Evolutionary conservation across 2,329 filamentous ascomycete species (phyloP).

Genomic region (Fusarium zealandicum): DNA sequence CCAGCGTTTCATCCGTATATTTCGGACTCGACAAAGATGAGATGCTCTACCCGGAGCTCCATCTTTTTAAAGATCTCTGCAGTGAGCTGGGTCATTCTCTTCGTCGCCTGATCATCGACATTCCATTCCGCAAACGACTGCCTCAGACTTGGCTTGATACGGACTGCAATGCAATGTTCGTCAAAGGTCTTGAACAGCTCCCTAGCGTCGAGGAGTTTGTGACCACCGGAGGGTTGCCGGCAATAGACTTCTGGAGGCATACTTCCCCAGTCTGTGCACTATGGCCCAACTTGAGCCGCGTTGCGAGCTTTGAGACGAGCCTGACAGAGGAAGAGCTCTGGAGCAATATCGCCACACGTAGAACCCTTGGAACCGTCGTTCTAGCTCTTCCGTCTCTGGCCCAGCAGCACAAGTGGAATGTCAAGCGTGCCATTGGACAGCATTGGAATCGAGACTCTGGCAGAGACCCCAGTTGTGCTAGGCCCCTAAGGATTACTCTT

Average conservation of each 20-base stretch:
- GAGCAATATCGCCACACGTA: conserved; percentile 16
- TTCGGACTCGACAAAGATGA: conserved; percentile 7
- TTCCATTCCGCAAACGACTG: conserved; percentile 17
- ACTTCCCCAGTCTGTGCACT: not conserved
- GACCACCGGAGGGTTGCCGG: conserved; percentile 18
- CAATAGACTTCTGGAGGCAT: conserved; percentile 21
- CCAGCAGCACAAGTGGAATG: conserved; percentile 18
- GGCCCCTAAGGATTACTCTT: conserved; percentile 20
- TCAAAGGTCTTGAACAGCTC: not conserved
- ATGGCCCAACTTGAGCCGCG: conserved; percentile 20
- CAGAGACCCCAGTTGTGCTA: conserved; percentile 22
- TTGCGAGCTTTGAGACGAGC: conserved; percentile 28
- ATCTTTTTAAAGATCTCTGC: conserved; percentile 1
- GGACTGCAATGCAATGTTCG: not conserved
- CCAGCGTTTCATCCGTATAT: conserved; percentile 17
- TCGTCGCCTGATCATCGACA: conserved; percentile 21
- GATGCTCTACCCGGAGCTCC: not conserved
- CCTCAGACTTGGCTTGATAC: conserved; percentile 4
- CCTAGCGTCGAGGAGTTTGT: conserved; percentile 29
- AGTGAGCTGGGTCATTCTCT: conserved; percentile 9
- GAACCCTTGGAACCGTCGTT: conserved; percentile 9
- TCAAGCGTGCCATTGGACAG: conserved; percentile 14
- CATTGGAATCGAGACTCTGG: conserved; percentile 21
- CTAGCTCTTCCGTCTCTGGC: conserved; percentile 17
- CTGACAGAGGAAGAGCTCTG: conserved; percentile 22